Conservation (phyloP, 1,284 basidiomycete species). For the Puccinia polysora region DNA sequence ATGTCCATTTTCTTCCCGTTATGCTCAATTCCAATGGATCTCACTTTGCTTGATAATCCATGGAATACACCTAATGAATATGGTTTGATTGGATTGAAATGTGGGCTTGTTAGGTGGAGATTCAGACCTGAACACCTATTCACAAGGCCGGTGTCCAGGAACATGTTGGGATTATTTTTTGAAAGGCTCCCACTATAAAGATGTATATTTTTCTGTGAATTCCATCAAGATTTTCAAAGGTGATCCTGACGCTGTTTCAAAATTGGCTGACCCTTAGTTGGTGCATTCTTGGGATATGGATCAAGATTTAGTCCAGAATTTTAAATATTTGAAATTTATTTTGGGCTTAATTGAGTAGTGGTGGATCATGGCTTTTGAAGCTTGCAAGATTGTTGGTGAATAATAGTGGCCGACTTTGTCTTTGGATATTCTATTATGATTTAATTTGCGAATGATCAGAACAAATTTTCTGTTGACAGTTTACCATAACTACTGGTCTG, state of each 20-base stretch:
- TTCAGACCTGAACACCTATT: constrained; percentile 26
- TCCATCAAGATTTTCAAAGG: constrained; percentile 37
- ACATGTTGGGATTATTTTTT: constrained; percentile 31
- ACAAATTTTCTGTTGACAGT: too few relatives aligned
- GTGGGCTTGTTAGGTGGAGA: constrained; percentile 13
- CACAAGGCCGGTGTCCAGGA: constrained; percentile 28
- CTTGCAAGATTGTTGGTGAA: too few relatives aligned
- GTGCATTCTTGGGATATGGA: too few relatives aligned
- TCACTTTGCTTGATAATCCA: neutral
- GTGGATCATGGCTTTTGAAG: too few relatives aligned
- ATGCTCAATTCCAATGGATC: neutral
- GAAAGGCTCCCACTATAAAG: constrained; percentile 32
- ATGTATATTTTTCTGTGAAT: constrained; percentile 33
- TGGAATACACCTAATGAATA: neutral
- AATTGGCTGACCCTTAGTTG: too few relatives aligned
- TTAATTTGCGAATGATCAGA: too few relatives aligned
- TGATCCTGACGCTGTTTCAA: constrained; percentile 10
- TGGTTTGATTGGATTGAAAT: neutral
- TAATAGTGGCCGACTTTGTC: too few relatives aligned
- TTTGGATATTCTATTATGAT: too few relatives aligned
- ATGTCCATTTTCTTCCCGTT: neutral
- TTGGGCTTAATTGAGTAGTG: too few relatives aligned
- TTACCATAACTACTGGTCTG: too few relatives aligned
- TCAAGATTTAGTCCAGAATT: too few relatives aligned
- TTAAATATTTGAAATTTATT: too few relatives aligned